phyloP scores from a whole-genome alignment of 2,329 filamentous ascomycete species.

The Emericellopsis cladophorae region DNA sequence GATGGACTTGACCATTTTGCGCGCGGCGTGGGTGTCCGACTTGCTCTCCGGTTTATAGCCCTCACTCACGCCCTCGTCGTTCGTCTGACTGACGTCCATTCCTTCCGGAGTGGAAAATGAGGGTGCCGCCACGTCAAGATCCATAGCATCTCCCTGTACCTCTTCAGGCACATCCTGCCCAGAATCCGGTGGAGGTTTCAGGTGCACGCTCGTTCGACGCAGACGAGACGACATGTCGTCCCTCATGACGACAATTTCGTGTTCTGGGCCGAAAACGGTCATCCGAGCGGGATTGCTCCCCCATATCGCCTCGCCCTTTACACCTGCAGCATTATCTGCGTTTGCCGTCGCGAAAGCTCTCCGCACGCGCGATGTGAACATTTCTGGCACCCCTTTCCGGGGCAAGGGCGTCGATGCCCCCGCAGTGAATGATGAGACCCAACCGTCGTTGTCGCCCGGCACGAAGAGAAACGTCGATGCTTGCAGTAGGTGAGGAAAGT shows the following conservation, averaged over 20 bases:
- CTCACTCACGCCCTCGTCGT: slow-evolving; percentile 2
- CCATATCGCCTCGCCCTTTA: slow-evolving; percentile 56
- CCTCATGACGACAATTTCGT: slow-evolving; percentile 77
- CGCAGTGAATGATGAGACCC: slow-evolving; percentile 74
- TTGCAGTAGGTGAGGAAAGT: slow-evolving; percentile 71
- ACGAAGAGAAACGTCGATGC: slow-evolving; percentile 82
- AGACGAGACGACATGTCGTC: slow-evolving; percentile 78
- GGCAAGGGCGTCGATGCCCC: slow-evolving; percentile 62
- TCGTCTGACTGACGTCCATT: not conserved
- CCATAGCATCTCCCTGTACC: slow-evolving; percentile 19
- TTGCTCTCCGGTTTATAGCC: not conserved
- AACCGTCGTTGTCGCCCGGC: slow-evolving; percentile 95
- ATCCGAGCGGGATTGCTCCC: slow-evolving; percentile 77
- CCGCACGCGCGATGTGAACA: slow-evolving; percentile 81
- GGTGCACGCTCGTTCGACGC: slow-evolving; percentile 60
- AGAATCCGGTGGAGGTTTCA: slow-evolving; percentile 34
- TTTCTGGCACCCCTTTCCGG: slow-evolving; percentile 60
- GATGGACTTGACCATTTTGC: slow-evolving; percentile 78
- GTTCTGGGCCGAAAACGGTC: slow-evolving; percentile 72
- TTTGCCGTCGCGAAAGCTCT: slow-evolving; percentile 72
- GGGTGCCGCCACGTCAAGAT: slow-evolving; percentile 22
- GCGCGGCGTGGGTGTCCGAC: slow-evolving; percentile 45
- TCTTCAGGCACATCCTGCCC: slow-evolving; percentile 14
- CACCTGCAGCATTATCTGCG: slow-evolving; percentile 37
- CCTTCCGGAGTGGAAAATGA: slow-evolving; percentile 1